phyloP scores from a whole-genome alignment of 768 basidiomycete genomes.

The Flagelloscypha sp. region DNA sequence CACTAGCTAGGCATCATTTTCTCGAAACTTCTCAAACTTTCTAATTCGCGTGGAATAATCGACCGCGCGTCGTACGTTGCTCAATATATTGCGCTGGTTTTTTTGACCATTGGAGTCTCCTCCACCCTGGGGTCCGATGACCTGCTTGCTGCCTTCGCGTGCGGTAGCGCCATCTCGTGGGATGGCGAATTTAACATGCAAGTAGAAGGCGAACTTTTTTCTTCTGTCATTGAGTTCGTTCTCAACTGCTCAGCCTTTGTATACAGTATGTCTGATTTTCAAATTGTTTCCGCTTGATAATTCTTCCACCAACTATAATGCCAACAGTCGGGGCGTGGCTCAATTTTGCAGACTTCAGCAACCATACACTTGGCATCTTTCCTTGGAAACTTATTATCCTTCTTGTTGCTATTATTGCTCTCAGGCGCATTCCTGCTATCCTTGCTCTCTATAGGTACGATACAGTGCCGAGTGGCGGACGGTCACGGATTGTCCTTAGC shows the following conservation, averaged over 20 bases:
- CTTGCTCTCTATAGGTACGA: slow-evolving; percentile 71
- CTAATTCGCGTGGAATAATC: slow-evolving; percentile 53
- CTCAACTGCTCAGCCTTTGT: slow-evolving; percentile 76
- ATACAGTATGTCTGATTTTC: too few species aligned
- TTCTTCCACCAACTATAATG: too few species aligned
- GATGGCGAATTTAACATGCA: slow-evolving; percentile 77
- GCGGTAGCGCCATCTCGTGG: slow-evolving; percentile 87
- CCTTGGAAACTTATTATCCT: slow-evolving; percentile 69
- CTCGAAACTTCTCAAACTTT: slow-evolving; percentile 63
- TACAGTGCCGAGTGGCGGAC: too few species aligned
- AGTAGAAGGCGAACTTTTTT: slow-evolving; percentile 80
- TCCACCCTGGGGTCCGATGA: slow-evolving; percentile 81
- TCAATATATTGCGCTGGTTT: slow-evolving; percentile 66
- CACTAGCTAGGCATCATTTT: slow-evolving; percentile 48
- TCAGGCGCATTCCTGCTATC: slow-evolving; percentile 78
- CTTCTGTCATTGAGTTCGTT: slow-evolving; percentile 84
- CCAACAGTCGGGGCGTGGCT: slow-evolving; percentile 90
- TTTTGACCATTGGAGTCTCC: slow-evolving; percentile 73
- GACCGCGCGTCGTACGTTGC: slow-evolving; percentile 84
- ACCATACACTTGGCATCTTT: slow-evolving; percentile 47
- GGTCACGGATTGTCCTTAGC: too few species aligned
- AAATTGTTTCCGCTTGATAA: too few species aligned
- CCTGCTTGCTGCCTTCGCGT: slow-evolving; percentile 82
- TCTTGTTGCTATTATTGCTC: slow-evolving; percentile 54
- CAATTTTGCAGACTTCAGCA: slow-evolving; percentile 53